Evolutionary conservation across 2,329 filamentous ascomycete genomes (phyloP).

Genomic region (Pseudogymnoascus sp.): DNA sequence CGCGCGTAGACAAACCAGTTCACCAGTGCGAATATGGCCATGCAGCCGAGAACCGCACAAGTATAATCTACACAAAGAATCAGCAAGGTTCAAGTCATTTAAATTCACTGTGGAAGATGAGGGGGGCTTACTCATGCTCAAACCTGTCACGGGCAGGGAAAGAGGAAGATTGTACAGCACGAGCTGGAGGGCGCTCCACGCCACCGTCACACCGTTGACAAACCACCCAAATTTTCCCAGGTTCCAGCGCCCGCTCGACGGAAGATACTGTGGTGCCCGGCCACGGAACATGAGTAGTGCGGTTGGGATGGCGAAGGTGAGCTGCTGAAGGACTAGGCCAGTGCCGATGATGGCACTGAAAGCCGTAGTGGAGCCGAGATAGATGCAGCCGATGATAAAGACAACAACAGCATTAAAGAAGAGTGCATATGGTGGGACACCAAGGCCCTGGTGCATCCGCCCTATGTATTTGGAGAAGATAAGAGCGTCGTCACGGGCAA

Average conservation of each 20-base stretch:
- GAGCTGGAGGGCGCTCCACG: conserved; percentile 1
- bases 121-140: neutral
- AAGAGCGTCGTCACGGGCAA: conserved; percentile 59
- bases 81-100: neutral
- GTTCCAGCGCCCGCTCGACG: neutral
- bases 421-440: conserved; percentile 60
- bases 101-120: neutral
- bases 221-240: neutral
- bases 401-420: conserved; percentile 53
- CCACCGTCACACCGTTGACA: neutral
- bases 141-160: neutral
- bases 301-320: conserved; percentile 58
- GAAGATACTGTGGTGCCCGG: neutral
- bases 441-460: conserved; percentile 51
- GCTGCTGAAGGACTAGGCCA: conserved; percentile 62
- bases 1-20: conserved; percentile 3
- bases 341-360: conserved; percentile 66
- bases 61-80: conserved; percentile 6
- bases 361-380: conserved; percentile 58
- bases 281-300: neutral
- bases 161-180: conserved; percentile 2
- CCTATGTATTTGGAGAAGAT: conserved; percentile 54
- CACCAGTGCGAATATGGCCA: neutral
- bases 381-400: conserved; percentile 61
- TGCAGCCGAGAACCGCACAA: neutral